Base-by-base conservation (phyloP, 2,329 filamentous ascomycete genomes). In the Colletotrichum camelliae region DNA sequence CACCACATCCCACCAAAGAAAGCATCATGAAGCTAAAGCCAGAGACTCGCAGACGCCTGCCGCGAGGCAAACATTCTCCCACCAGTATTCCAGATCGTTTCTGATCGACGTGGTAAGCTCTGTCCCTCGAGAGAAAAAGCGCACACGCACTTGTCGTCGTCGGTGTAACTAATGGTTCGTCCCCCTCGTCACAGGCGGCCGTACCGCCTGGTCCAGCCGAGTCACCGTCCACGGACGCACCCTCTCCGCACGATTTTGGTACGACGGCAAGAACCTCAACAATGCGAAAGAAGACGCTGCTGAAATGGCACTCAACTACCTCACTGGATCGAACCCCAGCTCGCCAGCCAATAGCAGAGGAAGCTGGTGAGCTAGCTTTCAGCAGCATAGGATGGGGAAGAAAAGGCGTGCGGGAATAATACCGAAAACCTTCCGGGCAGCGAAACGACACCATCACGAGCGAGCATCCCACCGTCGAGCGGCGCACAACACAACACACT, bases 241-340 rank as follows among this genome's bases (percentile, higher is more conserved):
- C 62, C 89, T 95, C 80, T 83, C 89, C n/a, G 95, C 95, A 62
- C 91, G 95, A 77, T 98, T 92, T 86, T 98, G 95, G 95, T 98
- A 98, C 85, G 96, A 97, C 84, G 95, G 95, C 77, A 92, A 95
- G 83, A 95, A 95, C 82, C 89, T 96, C 84, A 92, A 96, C 88
- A 97, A 97, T 81, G 95, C 95, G 74, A 93, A 92, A 85, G 96
- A 98, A 84, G 96, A 98, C 83, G 96, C 95, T n/a, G 95, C 96
- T 78, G 95, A 98, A 85, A 90, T 94, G 77, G 95, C 95, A 31
- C 84, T 94, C 76, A 90, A 88, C 81, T 90, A 89, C 85, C 84
- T 94, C 70, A 85, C 79, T 72, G 83, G 83, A 66, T 86, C 84
- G 72, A 84, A 80, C 65, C 82, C 85, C n/a, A 85, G 80, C 73